A percentile compares a stretch with the other conserved stretches of the same genome.
phyloP scores from a whole-genome alignment of 148 eudicot genomes.

The Nepenthes gracilis region DNA sequence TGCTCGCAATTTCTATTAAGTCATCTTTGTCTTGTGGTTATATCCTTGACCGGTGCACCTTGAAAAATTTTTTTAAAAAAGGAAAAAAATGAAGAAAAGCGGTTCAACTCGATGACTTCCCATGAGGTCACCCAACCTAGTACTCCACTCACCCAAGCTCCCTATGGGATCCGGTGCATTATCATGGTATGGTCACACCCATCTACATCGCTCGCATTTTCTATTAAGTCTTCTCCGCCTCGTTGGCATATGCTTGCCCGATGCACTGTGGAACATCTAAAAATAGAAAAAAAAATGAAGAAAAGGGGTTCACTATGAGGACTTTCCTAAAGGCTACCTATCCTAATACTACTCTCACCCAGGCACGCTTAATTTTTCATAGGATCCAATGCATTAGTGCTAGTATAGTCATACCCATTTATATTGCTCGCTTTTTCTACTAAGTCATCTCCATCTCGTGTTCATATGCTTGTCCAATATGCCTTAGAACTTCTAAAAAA shows the following conservation, averaged over 20 bases:
- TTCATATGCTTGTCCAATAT: neutral
- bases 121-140: neutral
- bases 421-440: no score
- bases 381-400: no score
- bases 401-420: no score
- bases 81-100: neutral
- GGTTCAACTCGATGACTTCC: neutral
- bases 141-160: no score
- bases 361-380: neutral
- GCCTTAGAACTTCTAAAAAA: neutral
- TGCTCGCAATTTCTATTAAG: neutral
- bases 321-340: neutral
- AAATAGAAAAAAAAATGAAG: neutral
- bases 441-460: no score
- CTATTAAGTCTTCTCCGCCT: no score
- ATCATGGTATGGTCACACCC: no score
- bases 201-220: no score
- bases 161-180: no score
- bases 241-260: no score
- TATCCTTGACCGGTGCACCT: neutral
- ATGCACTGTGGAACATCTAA: no score
- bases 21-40: no score
- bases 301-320: neutral
- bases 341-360: neutral
- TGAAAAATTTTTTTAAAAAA: neutral